Base-by-base conservation (phyloP, 139 green algal genomes). In the Protoeuglena noctilucae region DNA sequence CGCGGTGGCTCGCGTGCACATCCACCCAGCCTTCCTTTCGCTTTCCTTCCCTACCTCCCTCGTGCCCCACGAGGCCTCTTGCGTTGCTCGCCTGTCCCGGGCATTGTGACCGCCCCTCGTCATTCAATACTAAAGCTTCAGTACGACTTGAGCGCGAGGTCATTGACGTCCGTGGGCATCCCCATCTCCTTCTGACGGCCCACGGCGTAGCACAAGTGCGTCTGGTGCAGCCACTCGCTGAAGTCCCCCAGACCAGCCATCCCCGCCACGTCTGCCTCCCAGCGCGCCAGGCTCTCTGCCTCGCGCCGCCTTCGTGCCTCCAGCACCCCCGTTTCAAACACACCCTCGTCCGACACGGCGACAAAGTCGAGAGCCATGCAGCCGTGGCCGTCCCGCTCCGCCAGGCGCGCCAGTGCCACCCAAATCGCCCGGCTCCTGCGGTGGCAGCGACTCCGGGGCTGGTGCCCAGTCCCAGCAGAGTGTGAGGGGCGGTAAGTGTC, bases 141-240 rank as follows among this genome's bases (percentile, higher is more conserved):
- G 48, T 53, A 53, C 48, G 48, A 53, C 22, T 29, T 23, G n/a
- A 53, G 48, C 25, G 48, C 48, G 22, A 39, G 29, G 48, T 53
- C 48, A 23, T 53, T 23, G 5, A 19, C 25, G 23, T 21, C 25
- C 48, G 48, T 53, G 22, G n/a, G 48, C 5, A 29, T 9, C n/a
- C 48, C 48, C 6, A 53, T 21, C 23, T 53, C 23, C 22, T 31
- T 9, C 64, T 89, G 80, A 24, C 67, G 57, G 0, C 40, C 25
- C 18, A 86, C 81, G 1, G 77, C 62, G 53, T 92, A 92, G 64
- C 82, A 92, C 12, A 82, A 54, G 63, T 92, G 82, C 0, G 73
- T 78, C 30, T 17, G 24, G 54, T 79, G 65, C 22, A 92, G 59
- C 79, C 83, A 92, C 1, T 21, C 7, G 46, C 82, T 74, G 19